A percentile compares a stretch with the other conserved stretches of the same genome.
Conservation (phyloP, 345 rosid genomes). For the Cardiospermum halicacabum region DNA sequence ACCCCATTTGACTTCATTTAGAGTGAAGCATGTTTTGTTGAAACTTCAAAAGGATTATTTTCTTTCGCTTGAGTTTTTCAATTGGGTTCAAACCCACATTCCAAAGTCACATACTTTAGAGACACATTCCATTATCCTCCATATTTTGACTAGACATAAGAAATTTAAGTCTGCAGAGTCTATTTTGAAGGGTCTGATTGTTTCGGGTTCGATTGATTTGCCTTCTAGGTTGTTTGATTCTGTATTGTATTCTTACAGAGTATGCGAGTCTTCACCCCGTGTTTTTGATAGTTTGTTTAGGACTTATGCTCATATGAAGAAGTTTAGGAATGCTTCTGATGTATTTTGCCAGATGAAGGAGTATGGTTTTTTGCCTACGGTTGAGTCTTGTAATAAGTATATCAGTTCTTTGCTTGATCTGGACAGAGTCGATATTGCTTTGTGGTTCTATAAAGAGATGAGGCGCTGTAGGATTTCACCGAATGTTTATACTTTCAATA, state of each 20-base stretch:
- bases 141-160: slow-evolving; percentile 56
- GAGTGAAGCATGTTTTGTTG: slow-evolving; percentile 56
- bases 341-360: slow-evolving; percentile 57
- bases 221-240: slow-evolving; percentile 59
- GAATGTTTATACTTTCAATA: slow-evolving; percentile 67
- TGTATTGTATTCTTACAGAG: slow-evolving; percentile 51
- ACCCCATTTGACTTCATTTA: slow-evolving; percentile 39
- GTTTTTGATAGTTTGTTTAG: slow-evolving; percentile 76
- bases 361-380: slow-evolving; percentile 58
- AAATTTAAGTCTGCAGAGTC: slow-evolving; percentile 73
- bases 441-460: slow-evolving; percentile 66
- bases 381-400: slow-evolving; percentile 81
- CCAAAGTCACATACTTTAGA: slow-evolving; percentile 53
- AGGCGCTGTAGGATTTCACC: slow-evolving; percentile 59
- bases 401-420: slow-evolving; percentile 58
- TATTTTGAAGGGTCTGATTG: slow-evolving; percentile 35
- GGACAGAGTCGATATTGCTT: slow-evolving; percentile 55
- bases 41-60: slow-evolving; percentile 59
- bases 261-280: slow-evolving; percentile 69
- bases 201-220: slow-evolving; percentile 25
- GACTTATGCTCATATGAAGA: slow-evolving; percentile 63
- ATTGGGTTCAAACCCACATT: slow-evolving; percentile 43
- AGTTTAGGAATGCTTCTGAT: slow-evolving; percentile 60
- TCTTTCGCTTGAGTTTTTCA: slow-evolving; percentile 74
- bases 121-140: slow-evolving; percentile 55